A percentile compares a stretch with the other conserved stretches of the same genome.
Evolutionary conservation across 116 monocot genomes (phyloP).

Genomic region (Thalassia testudinum): DNA sequence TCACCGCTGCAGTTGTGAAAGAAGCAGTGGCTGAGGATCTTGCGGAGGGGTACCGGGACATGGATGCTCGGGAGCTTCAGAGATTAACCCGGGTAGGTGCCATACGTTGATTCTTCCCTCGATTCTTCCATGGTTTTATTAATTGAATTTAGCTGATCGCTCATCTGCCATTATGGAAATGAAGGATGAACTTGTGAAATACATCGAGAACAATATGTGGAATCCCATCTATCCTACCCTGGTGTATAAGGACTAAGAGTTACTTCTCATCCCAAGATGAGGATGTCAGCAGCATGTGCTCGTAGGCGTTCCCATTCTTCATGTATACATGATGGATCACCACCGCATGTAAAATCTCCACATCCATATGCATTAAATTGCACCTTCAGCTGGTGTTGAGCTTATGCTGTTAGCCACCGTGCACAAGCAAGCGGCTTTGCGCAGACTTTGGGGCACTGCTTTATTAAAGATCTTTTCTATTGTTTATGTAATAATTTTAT

Average conservation of each 20-base stretch:
- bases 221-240: conserved; percentile 69
- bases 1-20: conserved; percentile 73
- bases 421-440: too few species aligned
- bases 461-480: too few species aligned
- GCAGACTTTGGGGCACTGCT: too few species aligned
- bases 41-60: conserved; percentile 73
- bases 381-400: too few species aligned
- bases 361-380: too few species aligned
- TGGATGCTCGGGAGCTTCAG: conserved; percentile 75
- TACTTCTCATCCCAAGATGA: neutral
- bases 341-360: too few species aligned
- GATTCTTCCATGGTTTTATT: neutral
- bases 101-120: neutral
- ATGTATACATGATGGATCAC: too few species aligned
- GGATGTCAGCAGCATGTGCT: too few species aligned
- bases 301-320: too few species aligned
- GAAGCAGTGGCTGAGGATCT: conserved; percentile 82
- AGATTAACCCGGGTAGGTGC: conserved; percentile 42
- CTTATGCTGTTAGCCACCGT: too few species aligned
- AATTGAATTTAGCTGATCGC: neutral
- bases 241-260: conserved; percentile 34
- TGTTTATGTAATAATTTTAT: too few species aligned
- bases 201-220: conserved; percentile 95
- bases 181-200: conserved; percentile 49
- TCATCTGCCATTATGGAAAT: neutral